Evolutionary conservation across 1,284 basidiomycete species (phyloP).

Genomic region (Apiotrichum domesticum): DNA sequence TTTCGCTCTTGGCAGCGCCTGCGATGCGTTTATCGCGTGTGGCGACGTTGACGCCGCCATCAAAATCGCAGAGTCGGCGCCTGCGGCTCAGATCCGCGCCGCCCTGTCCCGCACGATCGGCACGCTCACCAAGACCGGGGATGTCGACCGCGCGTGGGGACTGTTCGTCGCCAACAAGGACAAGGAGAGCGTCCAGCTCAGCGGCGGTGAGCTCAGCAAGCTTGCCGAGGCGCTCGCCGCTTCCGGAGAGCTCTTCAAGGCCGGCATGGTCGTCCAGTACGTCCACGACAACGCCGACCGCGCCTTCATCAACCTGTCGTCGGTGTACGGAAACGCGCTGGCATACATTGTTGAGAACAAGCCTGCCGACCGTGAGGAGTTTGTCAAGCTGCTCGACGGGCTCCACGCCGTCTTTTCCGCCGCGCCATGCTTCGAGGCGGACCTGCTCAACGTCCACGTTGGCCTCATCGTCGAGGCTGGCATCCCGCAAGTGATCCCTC

Average conservation of each 20-base stretch:
- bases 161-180: slow-evolving; percentile 53
- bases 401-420: slow-evolving; percentile 13
- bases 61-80: background rate
- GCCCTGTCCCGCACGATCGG: background rate
- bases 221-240: slow-evolving; percentile 53
- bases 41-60: background rate
- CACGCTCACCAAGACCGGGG: slow-evolving; percentile 57
- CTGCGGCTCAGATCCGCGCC: background rate
- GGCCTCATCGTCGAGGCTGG: slow-evolving; percentile 9
- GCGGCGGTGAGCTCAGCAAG: background rate
- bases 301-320: no score
- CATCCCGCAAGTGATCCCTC: slow-evolving; percentile 9
- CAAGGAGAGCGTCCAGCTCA: background rate
- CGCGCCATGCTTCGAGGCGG: slow-evolving; percentile 2
- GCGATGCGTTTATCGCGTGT: slow-evolving; percentile 48
- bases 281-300: background rate
- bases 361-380: no score
- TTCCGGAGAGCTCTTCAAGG: slow-evolving; percentile 51
- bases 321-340: no score
- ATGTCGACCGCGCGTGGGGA: slow-evolving; percentile 58
- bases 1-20: slow-evolving; percentile 51
- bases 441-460: slow-evolving; percentile 8
- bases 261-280: background rate
- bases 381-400: slow-evolving; percentile 1
- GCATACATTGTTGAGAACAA: no score